Evolutionary conservation across 1,284 basidiomycete species (phyloP).

Genomic region (Apiotrichum montevideense): DNA sequence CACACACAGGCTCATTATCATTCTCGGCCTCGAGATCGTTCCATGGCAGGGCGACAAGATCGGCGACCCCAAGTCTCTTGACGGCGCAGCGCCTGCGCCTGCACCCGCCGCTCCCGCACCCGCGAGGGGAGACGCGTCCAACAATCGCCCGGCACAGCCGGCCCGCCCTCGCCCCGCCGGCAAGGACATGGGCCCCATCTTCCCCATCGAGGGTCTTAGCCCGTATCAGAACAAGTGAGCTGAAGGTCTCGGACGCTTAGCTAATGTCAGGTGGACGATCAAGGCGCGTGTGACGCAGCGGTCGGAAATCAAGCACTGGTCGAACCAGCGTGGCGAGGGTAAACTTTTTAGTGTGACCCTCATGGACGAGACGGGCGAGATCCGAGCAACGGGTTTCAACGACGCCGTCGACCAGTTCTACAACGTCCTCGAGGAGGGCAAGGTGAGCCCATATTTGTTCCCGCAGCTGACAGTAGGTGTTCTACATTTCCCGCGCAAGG

Average conservation of each 20-base stretch:
- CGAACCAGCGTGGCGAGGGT: conserved; percentile 86
- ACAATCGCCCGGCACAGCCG: conserved; percentile 21
- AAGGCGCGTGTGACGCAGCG: conserved; percentile 90
- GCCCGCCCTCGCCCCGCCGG: conserved; percentile 18
- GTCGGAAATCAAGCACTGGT: conserved; percentile 82
- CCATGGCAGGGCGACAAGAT: conserved; percentile 59
- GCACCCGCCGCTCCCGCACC: conserved; percentile 21
- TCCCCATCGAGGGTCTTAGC: conserved; percentile 89
- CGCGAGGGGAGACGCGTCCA: conserved; percentile 23
- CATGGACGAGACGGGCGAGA: conserved; percentile 94
- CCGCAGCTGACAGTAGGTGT: conserved; percentile 48
- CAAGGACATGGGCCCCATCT: conserved; percentile 52
- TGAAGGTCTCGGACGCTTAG: not conserved
- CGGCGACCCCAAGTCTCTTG: conserved; percentile 58
- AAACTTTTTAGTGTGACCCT: conserved; percentile 90
- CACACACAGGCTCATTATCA: conserved; percentile 66
- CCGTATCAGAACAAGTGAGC: conserved; percentile 88
- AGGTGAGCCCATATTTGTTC: conserved; percentile 52
- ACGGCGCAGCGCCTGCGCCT: conserved; percentile 29
- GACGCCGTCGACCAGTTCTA: conserved; percentile 76
- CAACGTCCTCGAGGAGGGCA: conserved; percentile 78
- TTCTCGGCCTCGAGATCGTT: conserved; percentile 65
- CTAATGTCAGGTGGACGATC: conserved; percentile 69
- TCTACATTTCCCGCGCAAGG: conserved; percentile 81
- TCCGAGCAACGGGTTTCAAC: conserved; percentile 89